A percentile compares a stretch with the other conserved stretches of the same genome.
Conservation (phyloP, 305 asterid species). For the Solanum hybrid region DNA sequence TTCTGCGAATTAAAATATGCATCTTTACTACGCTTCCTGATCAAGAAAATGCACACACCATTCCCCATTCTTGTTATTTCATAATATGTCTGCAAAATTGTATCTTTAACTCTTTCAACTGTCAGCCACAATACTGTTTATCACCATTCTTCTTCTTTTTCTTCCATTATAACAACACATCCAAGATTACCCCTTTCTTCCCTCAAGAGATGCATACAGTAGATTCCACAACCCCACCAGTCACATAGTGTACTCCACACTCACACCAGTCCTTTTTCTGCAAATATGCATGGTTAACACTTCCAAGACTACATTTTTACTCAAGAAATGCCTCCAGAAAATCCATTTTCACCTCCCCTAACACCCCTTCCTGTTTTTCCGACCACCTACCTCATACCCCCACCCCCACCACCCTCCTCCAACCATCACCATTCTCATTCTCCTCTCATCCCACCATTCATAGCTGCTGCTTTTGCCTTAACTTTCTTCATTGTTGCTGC, state of each 20-base stretch:
- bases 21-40: not conserved
- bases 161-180: not conserved
- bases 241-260: not conserved
- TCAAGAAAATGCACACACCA: not conserved
- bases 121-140: not conserved
- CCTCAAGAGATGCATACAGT: not conserved
- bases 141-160: not conserved
- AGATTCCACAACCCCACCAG: not conserved
- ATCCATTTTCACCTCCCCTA: conserved; percentile 13
- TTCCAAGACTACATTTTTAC: not conserved
- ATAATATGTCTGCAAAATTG: not conserved
- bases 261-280: conserved; percentile 4
- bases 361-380: conserved; percentile 25
- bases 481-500: conserved; percentile 35
- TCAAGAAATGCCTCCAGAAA: conserved; percentile 41
- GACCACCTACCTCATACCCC: conserved; percentile 11
- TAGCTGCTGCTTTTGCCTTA: conserved; percentile 35
- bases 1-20: not conserved
- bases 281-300: conserved; percentile 6
- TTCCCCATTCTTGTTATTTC: not conserved
- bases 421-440: conserved; percentile 17
- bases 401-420: conserved; percentile 19
- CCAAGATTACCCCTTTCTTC: not conserved
- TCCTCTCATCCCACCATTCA: conserved; percentile 39
- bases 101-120: not conserved